Base-by-base conservation (phyloP, 192 early-diverging fungal species). In the Entrophospora sp. region DNA sequence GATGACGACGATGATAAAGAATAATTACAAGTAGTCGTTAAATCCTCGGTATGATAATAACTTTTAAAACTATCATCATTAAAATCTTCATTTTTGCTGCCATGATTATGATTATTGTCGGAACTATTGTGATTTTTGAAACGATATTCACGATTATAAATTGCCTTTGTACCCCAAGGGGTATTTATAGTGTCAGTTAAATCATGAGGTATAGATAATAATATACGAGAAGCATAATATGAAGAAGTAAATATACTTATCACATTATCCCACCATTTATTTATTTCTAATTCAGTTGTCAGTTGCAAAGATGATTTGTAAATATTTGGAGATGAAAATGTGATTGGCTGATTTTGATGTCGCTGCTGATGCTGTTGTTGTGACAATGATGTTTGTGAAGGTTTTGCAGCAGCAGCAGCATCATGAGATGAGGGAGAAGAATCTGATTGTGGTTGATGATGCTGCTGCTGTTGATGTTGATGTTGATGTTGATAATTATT, bases 141-240 rank as follows among this genome's bases (percentile, higher is more conserved):
- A n/a, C n/a, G n/a, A n/a, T n/a, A n/a, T n/a, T n/a, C n/a, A n/a
- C n/a, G n/a, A n/a, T 63, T 68, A 52, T 63, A 68, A 35, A 48
- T 55, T 64, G 71, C 68, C 32, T 46, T 60, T 56, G 67, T 53
- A 76, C 69, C 70, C 77, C 77, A 76, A 24, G 74, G 71, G 5
- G 69, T 68, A 37, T 67, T 70, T 36, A 40, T 67, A 27, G 73
- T 71, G 40, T 76, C 77, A 46, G 60, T 70, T 14, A 70, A 38
- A 61, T 76, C 77, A 27, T 79, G 77, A 2, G 77, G 74, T 10
- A 78, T 56, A 37, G 71, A 69, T 14, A 78, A 53, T 24, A 62
- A 61, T 8, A 70, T 46, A n/a, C 68, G 58, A 27, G 71, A 67
- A 14, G 73, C 77, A 64, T 71, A 71, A 48, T 66, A 75, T 6